phyloP scores from a whole-genome alignment of 345 rosid genomes.

The Camelina sativa region DNA sequence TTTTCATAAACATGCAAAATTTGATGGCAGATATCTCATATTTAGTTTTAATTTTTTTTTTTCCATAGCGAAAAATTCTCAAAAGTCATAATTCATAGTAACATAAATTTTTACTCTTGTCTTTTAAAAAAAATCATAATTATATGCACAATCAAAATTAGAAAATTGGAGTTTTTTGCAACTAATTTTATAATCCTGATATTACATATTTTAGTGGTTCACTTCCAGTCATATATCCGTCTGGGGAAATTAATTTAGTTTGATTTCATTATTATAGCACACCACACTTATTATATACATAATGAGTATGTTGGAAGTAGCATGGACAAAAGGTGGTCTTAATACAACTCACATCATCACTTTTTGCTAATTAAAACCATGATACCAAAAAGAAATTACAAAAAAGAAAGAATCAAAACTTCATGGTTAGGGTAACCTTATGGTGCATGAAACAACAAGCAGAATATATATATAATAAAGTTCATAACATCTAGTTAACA shows the following conservation, averaged over 20 bases:
- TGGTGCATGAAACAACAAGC: slow-evolving; percentile 35
- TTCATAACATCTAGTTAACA: slow-evolving; percentile 26
- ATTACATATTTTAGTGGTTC: slow-evolving; percentile 12
- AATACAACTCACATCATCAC: slow-evolving; percentile 37
- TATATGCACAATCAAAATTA: too few relatives aligned
- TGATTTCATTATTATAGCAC: slow-evolving; percentile 19
- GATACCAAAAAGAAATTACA: not conserved
- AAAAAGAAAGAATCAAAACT: slow-evolving; percentile 13
- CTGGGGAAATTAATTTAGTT: slow-evolving; percentile 24
- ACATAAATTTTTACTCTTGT: not conserved
- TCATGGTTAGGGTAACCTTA: slow-evolving; percentile 34
- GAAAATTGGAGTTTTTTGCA: not conserved
- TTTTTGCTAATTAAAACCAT: slow-evolving; percentile 34
- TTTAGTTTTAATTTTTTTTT: not conserved
- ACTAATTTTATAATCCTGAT: not conserved
- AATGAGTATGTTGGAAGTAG: slow-evolving; percentile 43
- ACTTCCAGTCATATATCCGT: slow-evolving; percentile 9
- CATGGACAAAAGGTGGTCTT: slow-evolving; percentile 40
- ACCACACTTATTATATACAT: slow-evolving; percentile 6
- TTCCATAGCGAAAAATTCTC: not conserved
- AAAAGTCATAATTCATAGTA: not conserved
- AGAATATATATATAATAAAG: slow-evolving; percentile 25
- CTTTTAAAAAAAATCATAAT: not conserved
- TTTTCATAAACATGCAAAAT: not conserved
- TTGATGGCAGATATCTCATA: not conserved